phyloP scores from a whole-genome alignment of 2,329 filamentous ascomycete species.

The Dactylonectria macrodidyma region DNA sequence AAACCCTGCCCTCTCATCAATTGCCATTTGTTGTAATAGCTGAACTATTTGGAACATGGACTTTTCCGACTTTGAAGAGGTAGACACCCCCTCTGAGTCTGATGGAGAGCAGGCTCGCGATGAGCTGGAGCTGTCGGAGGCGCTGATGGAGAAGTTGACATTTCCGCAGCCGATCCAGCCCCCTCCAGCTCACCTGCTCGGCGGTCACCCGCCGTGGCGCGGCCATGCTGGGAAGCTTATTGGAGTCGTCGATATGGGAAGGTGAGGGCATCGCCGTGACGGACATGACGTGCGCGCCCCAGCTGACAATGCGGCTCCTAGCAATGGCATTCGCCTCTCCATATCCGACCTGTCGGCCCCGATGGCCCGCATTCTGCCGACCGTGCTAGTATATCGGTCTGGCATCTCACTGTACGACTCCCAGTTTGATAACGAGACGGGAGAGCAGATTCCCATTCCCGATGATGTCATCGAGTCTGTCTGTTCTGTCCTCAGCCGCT shows the following conservation, averaged over 20 bases:
- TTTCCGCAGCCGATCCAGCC: constrained; percentile 19
- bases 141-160: constrained; percentile 5
- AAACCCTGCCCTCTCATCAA: not conserved
- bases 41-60: constrained; percentile 31
- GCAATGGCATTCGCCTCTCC: constrained; percentile 82
- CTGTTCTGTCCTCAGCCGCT: constrained; percentile 47
- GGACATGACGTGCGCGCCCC: not conserved
- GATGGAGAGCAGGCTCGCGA: constrained; percentile 29
- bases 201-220: constrained; percentile 49
- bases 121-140: constrained; percentile 29
- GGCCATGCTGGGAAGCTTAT: constrained; percentile 49
- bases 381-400: constrained; percentile 51
- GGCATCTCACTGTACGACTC: constrained; percentile 53
- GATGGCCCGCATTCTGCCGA: constrained; percentile 73
- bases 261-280: constrained; percentile 38
- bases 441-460: constrained; percentile 51
- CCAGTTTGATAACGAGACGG: constrained; percentile 50
- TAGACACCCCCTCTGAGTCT: constrained; percentile 37
- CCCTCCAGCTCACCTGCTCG: constrained; percentile 18
- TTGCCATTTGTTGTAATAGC: not conserved
- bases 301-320: constrained; percentile 43
- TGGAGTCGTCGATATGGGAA: constrained; percentile 58
- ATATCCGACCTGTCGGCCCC: constrained; percentile 63
- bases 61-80: constrained; percentile 46
- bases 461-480: constrained; percentile 47